A percentile compares a stretch with the other conserved stretches of the same genome.
Evolutionary conservation across 495 filamentous ascomycete species (phyloP).

Genomic region (Lophiostoma macrostomum): DNA sequence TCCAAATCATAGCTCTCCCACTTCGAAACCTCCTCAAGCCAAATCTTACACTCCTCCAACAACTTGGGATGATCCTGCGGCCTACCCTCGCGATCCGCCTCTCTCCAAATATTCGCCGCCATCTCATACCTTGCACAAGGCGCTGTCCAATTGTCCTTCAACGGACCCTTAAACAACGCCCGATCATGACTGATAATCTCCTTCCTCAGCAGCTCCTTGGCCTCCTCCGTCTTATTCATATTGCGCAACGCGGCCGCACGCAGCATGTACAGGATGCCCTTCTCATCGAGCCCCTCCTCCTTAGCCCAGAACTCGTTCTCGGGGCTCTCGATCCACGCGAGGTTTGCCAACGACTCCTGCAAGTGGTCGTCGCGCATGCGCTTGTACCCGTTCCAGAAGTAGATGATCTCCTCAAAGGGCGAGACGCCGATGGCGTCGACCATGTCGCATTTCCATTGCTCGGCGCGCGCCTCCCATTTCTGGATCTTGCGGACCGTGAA

Average conservation of each 20-base stretch:
- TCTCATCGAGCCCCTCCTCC: constrained; percentile 68
- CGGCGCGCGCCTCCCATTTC: constrained; percentile 85
- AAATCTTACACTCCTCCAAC: constrained; percentile 64
- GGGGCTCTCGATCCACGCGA: constrained; percentile 64
- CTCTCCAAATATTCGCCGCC: constrained; percentile 77
- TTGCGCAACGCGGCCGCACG: constrained; percentile 65
- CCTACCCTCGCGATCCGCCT: constrained; percentile 43
- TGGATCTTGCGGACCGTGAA: constrained; percentile 81
- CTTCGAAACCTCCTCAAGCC: constrained; percentile 71
- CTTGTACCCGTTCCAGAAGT: constrained; percentile 83
- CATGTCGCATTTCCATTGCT: constrained; percentile 63
- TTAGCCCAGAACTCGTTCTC: constrained; percentile 52
- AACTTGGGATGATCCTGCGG: constrained; percentile 51
- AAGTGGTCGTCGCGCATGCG: constrained; percentile 68
- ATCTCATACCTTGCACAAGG: constrained; percentile 87
- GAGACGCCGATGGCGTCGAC: constrained; percentile 81
- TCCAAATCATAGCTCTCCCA: constrained; percentile 90
- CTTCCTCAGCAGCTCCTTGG: constrained; percentile 59
- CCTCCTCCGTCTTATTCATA: constrained; percentile 57
- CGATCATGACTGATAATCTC: constrained; percentile 65
- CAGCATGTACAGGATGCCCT: constrained; percentile 63
- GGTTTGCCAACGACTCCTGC: constrained; percentile 56
- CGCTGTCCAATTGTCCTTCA: constrained; percentile 76
- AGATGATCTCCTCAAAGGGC: constrained; percentile 91
- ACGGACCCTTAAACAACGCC: constrained; percentile 63